Percentiles rank a stretch among this genome's conserved stretches.
These are phyloP conservation scores for Aspergillus arachidicola DNA, from an alignment of 2,329 filamentous ascomycete species.

Conservation along the genomic window DNA sequence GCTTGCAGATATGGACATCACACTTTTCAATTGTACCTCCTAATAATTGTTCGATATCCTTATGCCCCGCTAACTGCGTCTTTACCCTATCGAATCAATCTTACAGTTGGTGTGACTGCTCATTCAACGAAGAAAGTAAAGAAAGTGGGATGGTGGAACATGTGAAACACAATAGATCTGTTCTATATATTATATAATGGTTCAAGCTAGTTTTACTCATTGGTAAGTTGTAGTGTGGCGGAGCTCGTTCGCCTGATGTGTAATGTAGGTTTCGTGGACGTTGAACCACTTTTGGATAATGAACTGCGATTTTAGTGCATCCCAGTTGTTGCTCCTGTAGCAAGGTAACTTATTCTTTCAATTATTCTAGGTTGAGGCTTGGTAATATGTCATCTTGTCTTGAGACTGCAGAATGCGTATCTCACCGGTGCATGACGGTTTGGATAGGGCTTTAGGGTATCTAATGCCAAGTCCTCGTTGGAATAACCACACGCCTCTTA, in stretches of 20 bases:
- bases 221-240: not conserved
- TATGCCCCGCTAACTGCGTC: no score
- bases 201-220: not conserved
- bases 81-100: not conserved
- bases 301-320: not conserved
- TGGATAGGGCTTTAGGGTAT: not conserved
- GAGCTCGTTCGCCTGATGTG: not conserved
- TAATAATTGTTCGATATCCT: no score
- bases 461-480: no score
- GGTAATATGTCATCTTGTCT: not conserved
- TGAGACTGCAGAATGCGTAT: not conserved
- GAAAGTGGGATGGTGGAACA: not conserved
- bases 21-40: not conserved
- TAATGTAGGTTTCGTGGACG: not conserved
- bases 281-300: not conserved
- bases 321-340: not conserved
- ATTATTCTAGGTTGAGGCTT: not conserved
- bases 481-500: no score
- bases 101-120: not conserved
- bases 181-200: not conserved
- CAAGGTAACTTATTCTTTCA: not conserved
- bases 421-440: not conserved
- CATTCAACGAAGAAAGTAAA: not conserved
- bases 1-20: not conserved
- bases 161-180: constrained; percentile 8